These are phyloP conservation scores for Phytophthora aleatoria DNA, from an alignment of 352 stramenopile genomes.

Conservation along the genomic window DNA sequence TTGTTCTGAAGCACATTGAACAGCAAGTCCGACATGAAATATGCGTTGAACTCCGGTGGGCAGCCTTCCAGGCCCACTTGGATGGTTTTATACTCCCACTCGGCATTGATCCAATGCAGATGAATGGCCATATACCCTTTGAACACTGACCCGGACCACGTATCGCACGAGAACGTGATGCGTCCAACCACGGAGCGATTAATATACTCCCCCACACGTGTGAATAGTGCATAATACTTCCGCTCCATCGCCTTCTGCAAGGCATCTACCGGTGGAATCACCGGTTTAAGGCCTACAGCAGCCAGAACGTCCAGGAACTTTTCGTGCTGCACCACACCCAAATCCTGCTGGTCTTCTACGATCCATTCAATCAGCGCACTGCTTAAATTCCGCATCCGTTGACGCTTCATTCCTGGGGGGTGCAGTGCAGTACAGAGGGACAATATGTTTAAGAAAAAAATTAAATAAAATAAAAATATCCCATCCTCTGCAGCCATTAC, in stretches of 20 bases:
- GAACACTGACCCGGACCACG: constrained; percentile 69
- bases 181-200: constrained; percentile 69
- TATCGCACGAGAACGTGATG: constrained; percentile 82
- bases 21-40: constrained; percentile 81
- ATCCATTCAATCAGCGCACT: constrained; percentile 75
- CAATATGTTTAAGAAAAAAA: constrained; percentile 11
- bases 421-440: constrained; percentile 2
- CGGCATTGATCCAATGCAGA: constrained; percentile 83
- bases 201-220: constrained; percentile 75
- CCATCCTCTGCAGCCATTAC: constrained; percentile 26
- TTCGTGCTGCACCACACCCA: constrained; percentile 64
- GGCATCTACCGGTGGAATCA: constrained; percentile 53
- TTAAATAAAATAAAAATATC: constrained; percentile 3
- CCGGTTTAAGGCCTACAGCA: constrained; percentile 49
- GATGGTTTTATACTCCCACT: constrained; percentile 87
- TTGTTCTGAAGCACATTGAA: constrained; percentile 85
- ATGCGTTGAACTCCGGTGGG: constrained; percentile 68
- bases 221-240: constrained; percentile 77
- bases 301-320: constrained; percentile 75
- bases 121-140: constrained; percentile 81
- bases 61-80: constrained; percentile 77
- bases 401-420: constrained; percentile 60
- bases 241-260: constrained; percentile 74
- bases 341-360: constrained; percentile 73
- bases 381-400: constrained; percentile 67